Evolutionary conservation across 179 eudicot genomes (phyloP).

Genomic region (Spergularia azorica): DNA sequence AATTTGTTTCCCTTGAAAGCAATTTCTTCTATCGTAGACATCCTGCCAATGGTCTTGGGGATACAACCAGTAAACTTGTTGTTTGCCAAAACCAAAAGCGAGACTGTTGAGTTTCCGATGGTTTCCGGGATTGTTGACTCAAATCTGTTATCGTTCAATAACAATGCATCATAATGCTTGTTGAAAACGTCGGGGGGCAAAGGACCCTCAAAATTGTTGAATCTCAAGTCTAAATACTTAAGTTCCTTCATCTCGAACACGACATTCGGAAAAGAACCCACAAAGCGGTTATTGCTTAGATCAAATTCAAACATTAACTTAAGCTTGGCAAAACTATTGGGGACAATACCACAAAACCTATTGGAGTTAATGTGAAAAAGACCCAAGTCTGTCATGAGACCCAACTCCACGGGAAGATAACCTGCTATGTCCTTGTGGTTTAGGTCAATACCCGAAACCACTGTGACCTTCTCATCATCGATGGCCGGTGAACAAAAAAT

Average conservation of each 20-base stretch:
- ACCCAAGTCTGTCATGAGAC: constrained; percentile 60
- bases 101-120: constrained; percentile 59
- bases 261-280: constrained; percentile 64
- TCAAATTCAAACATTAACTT: constrained; percentile 58
- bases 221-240: constrained; percentile 64
- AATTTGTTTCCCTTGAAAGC: constrained; percentile 48
- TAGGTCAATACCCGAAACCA: constrained; percentile 76
- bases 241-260: constrained; percentile 44
- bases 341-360: constrained; percentile 79
- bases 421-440: constrained; percentile 82
- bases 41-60: constrained; percentile 58
- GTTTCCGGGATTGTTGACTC: constrained; percentile 52
- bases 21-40: constrained; percentile 54
- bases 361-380: constrained; percentile 73
- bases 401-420: constrained; percentile 68
- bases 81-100: constrained; percentile 68
- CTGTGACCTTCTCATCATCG: constrained; percentile 50
- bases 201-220: constrained; percentile 73
- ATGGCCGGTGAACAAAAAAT: constrained; percentile 58
- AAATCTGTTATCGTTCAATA: constrained; percentile 74
- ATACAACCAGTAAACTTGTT: constrained; percentile 75
- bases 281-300: constrained; percentile 81
- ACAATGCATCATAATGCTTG: constrained; percentile 60
- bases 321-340: constrained; percentile 47
- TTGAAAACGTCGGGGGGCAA: constrained; percentile 61